A percentile compares a stretch with the other conserved stretches of the same genome.
These are phyloP conservation scores for Theileria annulata DNA, from an alignment of 169 alveolate species.

Conservation along the genomic window DNA sequence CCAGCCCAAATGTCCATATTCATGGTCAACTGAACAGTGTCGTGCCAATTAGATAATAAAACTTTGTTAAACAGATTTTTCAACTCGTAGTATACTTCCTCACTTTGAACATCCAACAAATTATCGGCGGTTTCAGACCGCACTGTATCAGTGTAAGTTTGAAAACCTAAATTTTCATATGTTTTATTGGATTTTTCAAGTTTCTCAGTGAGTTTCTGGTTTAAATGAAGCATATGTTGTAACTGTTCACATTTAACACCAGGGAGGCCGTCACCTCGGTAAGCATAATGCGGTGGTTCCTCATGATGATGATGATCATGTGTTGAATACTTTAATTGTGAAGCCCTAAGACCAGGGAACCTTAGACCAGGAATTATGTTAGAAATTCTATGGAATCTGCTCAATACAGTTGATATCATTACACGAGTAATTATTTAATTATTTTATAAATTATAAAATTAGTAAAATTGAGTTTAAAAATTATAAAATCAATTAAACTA, in stretches of 20 bases:
- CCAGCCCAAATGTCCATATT: slow-evolving; percentile 61
- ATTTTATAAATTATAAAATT: too few species aligned
- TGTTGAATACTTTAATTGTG: background rate
- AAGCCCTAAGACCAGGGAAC: background rate
- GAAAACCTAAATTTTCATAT: background rate
- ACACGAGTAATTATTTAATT: too few species aligned
- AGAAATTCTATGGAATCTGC: too few species aligned
- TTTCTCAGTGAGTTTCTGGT: slow-evolving; percentile 47
- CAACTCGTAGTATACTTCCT: slow-evolving; percentile 47
- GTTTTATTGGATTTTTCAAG: too few species aligned
- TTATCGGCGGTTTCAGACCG: slow-evolving; percentile 22
- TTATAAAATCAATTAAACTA: too few species aligned
- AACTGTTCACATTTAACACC: slow-evolving; percentile 40
- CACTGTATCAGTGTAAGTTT: slow-evolving; percentile 25
- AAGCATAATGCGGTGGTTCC: slow-evolving; percentile 64
- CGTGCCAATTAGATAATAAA: slow-evolving; percentile 61
- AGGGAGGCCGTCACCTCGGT: slow-evolving; percentile 66
- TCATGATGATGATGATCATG: slow-evolving; percentile 40
- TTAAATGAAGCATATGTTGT: slow-evolving; percentile 58
- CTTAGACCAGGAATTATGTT: too few species aligned
- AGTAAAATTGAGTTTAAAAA: too few species aligned
- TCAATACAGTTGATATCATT: too few species aligned
- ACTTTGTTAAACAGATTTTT: slow-evolving; percentile 39
- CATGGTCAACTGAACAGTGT: slow-evolving; percentile 33
- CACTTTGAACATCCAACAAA: slow-evolving; percentile 29